Conservation (phyloP, 2,329 filamentous ascomycete genomes). For the Ceratocystis cubensis region DNA sequence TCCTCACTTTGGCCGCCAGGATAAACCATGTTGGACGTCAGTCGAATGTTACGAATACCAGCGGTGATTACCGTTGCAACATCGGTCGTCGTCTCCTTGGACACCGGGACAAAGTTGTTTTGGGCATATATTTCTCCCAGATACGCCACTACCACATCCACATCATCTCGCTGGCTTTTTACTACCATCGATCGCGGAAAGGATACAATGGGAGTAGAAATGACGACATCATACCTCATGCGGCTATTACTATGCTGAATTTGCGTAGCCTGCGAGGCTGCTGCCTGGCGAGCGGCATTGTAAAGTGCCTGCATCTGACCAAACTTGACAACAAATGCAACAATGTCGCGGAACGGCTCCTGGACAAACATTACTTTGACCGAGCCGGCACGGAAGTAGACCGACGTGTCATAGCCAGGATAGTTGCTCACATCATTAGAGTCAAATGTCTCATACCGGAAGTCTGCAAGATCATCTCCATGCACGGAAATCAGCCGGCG, state of each 20-base stretch:
- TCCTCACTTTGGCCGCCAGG: constrained; percentile 60
- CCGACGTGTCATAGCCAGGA: constrained; percentile 86
- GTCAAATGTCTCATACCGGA: constrained; percentile 95
- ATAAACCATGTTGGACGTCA: constrained; percentile 86
- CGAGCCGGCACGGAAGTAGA: constrained; percentile 82
- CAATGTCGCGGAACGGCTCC: constrained; percentile 94
- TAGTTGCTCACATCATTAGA: constrained; percentile 55
- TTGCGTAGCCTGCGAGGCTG: constrained; percentile 83
- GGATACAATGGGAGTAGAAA: constrained; percentile 91
- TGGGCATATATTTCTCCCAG: constrained; percentile 94
- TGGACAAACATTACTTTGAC: constrained; percentile 96
- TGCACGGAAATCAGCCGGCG: constrained; percentile 87
- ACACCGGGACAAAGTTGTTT: constrained; percentile 55
- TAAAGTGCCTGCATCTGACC: constrained; percentile 99
- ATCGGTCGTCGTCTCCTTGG: constrained; percentile 42
- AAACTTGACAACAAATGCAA: constrained; percentile 96
- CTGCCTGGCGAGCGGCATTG: constrained; percentile 89
- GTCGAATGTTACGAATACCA: constrained; percentile 79
- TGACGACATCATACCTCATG: constrained; percentile 84
- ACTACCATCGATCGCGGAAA: constrained; percentile 71
- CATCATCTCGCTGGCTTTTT: constrained; percentile 59
- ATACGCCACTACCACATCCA: constrained; percentile 78
- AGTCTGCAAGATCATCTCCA: constrained; percentile 88
- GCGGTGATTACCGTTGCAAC: constrained; percentile 82
- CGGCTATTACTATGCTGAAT: constrained; percentile 81